Evolutionary conservation across 2,329 filamentous ascomycete genomes (phyloP).

Genomic region (Talaromyces sp.): DNA sequence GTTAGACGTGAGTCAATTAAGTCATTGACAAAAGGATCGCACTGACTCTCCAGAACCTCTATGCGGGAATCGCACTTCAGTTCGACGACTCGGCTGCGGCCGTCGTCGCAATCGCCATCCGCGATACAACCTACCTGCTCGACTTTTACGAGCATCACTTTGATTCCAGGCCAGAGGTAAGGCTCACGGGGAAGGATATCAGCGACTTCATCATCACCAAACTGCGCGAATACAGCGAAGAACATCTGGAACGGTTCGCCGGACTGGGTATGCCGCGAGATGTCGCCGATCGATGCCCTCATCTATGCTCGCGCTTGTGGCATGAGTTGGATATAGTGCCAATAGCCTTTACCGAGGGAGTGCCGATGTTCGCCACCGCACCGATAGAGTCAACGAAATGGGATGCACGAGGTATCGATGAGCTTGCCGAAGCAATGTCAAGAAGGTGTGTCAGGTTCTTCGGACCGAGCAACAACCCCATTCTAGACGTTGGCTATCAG

Average conservation of each 20-base stretch:
- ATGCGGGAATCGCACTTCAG: slow-evolving; percentile 38
- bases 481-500: slow-evolving; percentile 62
- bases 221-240: slow-evolving; percentile 58
- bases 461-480: slow-evolving; percentile 66
- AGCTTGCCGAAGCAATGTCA: slow-evolving; percentile 77
- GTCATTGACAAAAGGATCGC: too few relatives aligned
- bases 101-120: slow-evolving; percentile 64
- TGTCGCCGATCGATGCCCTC: slow-evolving; percentile 59
- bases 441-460: slow-evolving; percentile 73
- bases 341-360: slow-evolving; percentile 53
- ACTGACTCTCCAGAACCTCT: slow-evolving; percentile 33
- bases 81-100: slow-evolving; percentile 43
- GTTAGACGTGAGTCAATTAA: slow-evolving; percentile 32
- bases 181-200: slow-evolving; percentile 43
- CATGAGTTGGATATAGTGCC: slow-evolving; percentile 71
- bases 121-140: slow-evolving; percentile 70
- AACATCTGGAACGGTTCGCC: slow-evolving; percentile 69
- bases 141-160: slow-evolving; percentile 67
- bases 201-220: slow-evolving; percentile 58
- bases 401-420: slow-evolving; percentile 63
- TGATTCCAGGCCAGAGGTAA: slow-evolving; percentile 40
- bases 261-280: slow-evolving; percentile 65
- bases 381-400: slow-evolving; percentile 29
- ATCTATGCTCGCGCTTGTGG: slow-evolving; percentile 69
- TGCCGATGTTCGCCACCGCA: slow-evolving; percentile 24